Base-by-base conservation (phyloP, 805 yeast species). In the Cyberlindnera mrakii region DNA sequence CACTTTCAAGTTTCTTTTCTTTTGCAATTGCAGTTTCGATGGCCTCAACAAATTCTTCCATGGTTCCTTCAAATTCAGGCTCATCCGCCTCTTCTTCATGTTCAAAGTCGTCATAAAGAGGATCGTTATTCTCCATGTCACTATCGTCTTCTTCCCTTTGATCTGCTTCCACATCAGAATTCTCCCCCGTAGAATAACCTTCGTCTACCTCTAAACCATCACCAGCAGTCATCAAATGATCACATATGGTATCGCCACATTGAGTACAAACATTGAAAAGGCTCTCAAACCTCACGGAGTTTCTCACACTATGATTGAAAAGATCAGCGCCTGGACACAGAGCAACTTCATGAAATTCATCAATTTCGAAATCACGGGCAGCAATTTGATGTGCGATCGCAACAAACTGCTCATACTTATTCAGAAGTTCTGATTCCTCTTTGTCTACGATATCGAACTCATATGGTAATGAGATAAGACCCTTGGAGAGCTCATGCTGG, bases 281-380 rank as follows among this genome's bases (percentile, higher is more conserved):
- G 4, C 80, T 66, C 45, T 78, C 84, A 56, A 88, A 86, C 61
- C 80, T 82, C 9, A 81, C 88, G 51, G 76, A 70, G 47, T 85
- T 89, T 6, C 64, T 55, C 2, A 62, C 78, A 13, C 64, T 71
- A 57, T 89, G 96, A 52, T 90, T 90, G 64, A 89, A 87, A 30
- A 91, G 65, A 63, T 90, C 96, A 0, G 96, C 97, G 14, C 89
- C 86, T 0, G 97, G 96, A 19, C 90, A 96, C 39, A 91, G 65
- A 0, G 85, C 87, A 27, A 82, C 69, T 29, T 80, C 85, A 53
- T 83, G 87, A 57, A 62, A 89, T 39, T 71, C 70, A 60, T 91
- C 98, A 25, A 90, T 77, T 33, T 79, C 80, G 59, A 91, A 90
- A 1, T 90, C 89, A 47, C 96, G 71, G 1, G 93, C 78, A 0